Evolutionary conservation across 1,284 basidiomycete genomes (phyloP), one percentile per base, ranked within the genome.

Genomic region (Sporisorium sorghi): DNA sequence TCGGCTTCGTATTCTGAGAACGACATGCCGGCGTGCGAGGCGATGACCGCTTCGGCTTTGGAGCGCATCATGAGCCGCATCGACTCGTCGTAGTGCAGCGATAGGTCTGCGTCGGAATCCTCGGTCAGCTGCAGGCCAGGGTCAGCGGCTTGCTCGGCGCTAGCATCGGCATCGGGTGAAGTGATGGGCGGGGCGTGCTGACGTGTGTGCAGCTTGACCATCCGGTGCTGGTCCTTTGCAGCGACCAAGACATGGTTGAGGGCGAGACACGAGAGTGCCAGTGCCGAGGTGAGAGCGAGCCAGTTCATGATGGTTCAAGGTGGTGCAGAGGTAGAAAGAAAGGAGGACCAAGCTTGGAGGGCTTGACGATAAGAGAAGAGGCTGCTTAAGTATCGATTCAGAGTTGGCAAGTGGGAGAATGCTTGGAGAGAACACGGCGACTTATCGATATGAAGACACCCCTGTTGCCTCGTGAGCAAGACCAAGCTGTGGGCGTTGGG

Each of bases 1-100:
- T 69, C 56, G 4, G 52, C 52, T 12, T 63, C 66, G n/a, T 23
- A 42, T 0, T 47, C 2, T 0, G 56, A 47, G 5, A 69, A 43
- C 1, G 66, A 58, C 9, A 2, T 21, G 39, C 53, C 66, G 15
- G 44, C 23, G 39, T 59, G 52, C 8, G 60, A 63, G 8, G 56
- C 47, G 23, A 63, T 69, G 26, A 69, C 66, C 1, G 51, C 32
- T 28, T 69, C 60, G 1, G 66, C 66, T 39, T 69, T 59, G 39
- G 42, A 6, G 4, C 52, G 66, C 66, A 69, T 69, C 24, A 59
- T 33, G 5, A 63, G 60, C 7, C 66, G 51, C 66, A 69, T 69
- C 11, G 51, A 21, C 32, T 69, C 66, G 6, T 54, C 55, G 17
- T 46, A 39, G 15, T 54, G 21, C 9, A 62, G 49, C 4, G 59